phyloP scores from a whole-genome alignment of 805 yeast species.

The Candida pini region DNA sequence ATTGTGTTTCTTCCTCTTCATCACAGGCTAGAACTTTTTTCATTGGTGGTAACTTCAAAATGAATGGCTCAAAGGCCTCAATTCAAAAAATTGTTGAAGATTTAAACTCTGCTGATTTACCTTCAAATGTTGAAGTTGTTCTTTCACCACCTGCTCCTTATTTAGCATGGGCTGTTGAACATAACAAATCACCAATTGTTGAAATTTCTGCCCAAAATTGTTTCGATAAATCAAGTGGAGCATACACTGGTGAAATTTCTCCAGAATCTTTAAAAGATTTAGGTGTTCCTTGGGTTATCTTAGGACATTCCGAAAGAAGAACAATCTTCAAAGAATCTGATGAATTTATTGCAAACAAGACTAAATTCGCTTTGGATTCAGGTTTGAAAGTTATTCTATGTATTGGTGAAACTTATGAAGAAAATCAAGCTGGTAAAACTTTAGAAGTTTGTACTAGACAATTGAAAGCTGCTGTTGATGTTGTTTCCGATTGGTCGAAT shows the following conservation, averaged over 20 bases:
- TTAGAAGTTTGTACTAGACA: slow-evolving; percentile 84
- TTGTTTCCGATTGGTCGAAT: slow-evolving; percentile 80
- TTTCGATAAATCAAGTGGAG: slow-evolving; percentile 85
- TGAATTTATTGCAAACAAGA: slow-evolving; percentile 88
- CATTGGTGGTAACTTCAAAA: slow-evolving; percentile 99
- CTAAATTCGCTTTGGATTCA: slow-evolving; percentile 85
- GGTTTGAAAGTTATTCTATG: slow-evolving; percentile 92
- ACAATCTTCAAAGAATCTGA: slow-evolving; percentile 85
- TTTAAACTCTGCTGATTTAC: slow-evolving; percentile 74
- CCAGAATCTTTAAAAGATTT: slow-evolving; percentile 84
- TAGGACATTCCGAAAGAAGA: slow-evolving; percentile 99
- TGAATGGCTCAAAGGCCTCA: slow-evolving; percentile 90
- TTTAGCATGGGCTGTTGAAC: slow-evolving; percentile 66
- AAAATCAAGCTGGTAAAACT: slow-evolving; percentile 85
- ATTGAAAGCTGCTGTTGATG: slow-evolving; percentile 78
- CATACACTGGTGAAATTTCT: slow-evolving; percentile 96
- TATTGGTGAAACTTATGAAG: slow-evolving; percentile 96
- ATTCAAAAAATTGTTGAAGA: slow-evolving; percentile 77
- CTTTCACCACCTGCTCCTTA: slow-evolving; percentile 96
- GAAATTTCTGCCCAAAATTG: slow-evolving; percentile 89
- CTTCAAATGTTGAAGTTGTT: slow-evolving; percentile 83
- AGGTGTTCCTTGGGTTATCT: slow-evolving; percentile 89
- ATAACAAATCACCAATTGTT: slow-evolving; percentile 66
- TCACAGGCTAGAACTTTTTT: slow-evolving; percentile 51
- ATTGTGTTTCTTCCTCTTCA: slow-evolving; percentile 1